These are phyloP conservation scores for Russula sp. DNA, from an alignment of 768 basidiomycete genomes.

Conservation along the genomic window DNA sequence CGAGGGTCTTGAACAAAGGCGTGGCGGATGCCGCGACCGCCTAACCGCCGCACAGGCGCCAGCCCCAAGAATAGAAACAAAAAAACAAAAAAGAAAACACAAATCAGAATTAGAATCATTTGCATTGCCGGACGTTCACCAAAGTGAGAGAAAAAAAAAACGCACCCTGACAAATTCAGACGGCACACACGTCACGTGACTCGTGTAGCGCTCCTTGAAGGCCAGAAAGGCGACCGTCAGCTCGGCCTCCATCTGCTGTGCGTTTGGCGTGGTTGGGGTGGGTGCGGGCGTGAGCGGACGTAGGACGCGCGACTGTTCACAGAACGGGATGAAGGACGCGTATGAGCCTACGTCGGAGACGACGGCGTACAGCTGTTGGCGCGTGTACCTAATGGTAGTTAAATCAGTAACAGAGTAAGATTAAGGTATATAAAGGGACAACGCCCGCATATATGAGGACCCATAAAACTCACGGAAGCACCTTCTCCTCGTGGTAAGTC, in stretches of 20 bases:
- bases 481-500: slow-evolving; percentile 74
- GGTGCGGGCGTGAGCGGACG: slow-evolving; percentile 26
- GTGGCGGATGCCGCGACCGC: slow-evolving; percentile 66
- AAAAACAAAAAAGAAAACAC: not conserved
- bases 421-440: slow-evolving; percentile 13
- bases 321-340: slow-evolving; percentile 83
- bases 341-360: slow-evolving; percentile 88
- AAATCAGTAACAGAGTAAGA: not conserved
- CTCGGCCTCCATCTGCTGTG: slow-evolving; percentile 67
- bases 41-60: slow-evolving; percentile 32
- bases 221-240: slow-evolving; percentile 83
- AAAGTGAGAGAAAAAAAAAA: not conserved
- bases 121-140: not conserved
- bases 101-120: no score
- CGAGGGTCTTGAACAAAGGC: slow-evolving; percentile 64
- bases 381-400: slow-evolving; percentile 54
- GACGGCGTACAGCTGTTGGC: slow-evolving; percentile 71
- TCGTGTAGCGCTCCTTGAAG: slow-evolving; percentile 83
- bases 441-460: slow-evolving; percentile 8
- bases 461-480: slow-evolving; percentile 65
- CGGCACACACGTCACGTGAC: slow-evolving; percentile 74
- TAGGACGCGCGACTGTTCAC: slow-evolving; percentile 65
- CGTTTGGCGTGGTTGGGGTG: slow-evolving; percentile 17
- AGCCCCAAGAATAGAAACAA: no score
- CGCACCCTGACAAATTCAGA: slow-evolving; percentile 72